These are phyloP conservation scores for Saccharomyces kudriavzevii DNA, from an alignment of 805 yeast species.

Conservation along the genomic window DNA sequence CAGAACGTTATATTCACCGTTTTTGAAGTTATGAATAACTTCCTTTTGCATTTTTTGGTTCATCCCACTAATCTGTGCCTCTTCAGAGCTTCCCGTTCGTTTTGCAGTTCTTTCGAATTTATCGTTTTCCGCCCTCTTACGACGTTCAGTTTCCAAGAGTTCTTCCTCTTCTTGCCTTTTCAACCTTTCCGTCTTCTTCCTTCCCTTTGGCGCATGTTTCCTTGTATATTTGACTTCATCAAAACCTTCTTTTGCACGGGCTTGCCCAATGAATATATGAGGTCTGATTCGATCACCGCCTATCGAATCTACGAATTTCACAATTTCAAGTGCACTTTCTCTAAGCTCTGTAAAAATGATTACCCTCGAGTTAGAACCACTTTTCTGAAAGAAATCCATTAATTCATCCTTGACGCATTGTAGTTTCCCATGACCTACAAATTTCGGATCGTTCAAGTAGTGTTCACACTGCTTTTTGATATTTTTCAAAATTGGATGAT, in stretches of 20 bases:
- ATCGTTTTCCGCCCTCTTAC: constrained; percentile 27
- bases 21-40: constrained; percentile 62
- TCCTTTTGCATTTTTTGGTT: constrained; percentile 80
- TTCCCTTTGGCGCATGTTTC: constrained; percentile 39
- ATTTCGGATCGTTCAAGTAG: constrained; percentile 31
- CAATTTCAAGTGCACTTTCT: constrained; percentile 84
- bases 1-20: constrained; percentile 65
- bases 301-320: constrained; percentile 46
- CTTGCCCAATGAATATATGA: constrained; percentile 89
- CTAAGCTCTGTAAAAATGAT: constrained; percentile 85
- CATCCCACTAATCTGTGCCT: constrained; percentile 80
- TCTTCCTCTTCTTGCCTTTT: constrained; percentile 29
- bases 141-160: constrained; percentile 25
- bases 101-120: constrained; percentile 31
- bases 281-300: constrained; percentile 42
- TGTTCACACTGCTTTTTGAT: constrained; percentile 40
- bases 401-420: constrained; percentile 52
- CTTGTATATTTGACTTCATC: constrained; percentile 45
- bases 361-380: constrained; percentile 52
- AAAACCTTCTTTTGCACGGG: constrained; percentile 62
- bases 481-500: constrained; percentile 39
- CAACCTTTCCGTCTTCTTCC: constrained; percentile 33
- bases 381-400: constrained; percentile 41
- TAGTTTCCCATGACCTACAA: constrained; percentile 66
- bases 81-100: constrained; percentile 58